phyloP scores from a whole-genome alignment of 768 basidiomycete species.

The Tricholomella constricta region DNA sequence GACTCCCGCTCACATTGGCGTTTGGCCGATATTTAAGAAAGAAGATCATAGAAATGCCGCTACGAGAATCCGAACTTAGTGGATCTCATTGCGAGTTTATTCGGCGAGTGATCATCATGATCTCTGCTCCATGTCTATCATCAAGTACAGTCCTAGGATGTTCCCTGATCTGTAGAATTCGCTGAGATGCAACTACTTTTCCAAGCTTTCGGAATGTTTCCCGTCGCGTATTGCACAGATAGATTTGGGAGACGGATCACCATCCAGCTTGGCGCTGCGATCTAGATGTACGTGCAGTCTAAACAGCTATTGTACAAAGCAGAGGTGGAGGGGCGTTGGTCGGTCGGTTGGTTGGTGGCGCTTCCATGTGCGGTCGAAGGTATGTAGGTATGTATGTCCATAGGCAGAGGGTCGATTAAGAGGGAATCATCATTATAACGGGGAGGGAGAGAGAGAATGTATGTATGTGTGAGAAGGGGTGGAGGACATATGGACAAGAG shows the following conservation, averaged over 20 bases:
- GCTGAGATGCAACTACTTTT: background rate
- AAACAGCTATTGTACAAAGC: too few relatives aligned
- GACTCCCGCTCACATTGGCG: too few relatives aligned
- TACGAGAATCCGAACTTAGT: constrained; percentile 36
- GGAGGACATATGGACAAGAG: too few relatives aligned
- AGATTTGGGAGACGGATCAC: constrained; percentile 38
- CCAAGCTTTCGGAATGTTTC: constrained; percentile 45
- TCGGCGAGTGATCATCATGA: constrained; percentile 27
- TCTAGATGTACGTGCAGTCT: constrained; percentile 43
- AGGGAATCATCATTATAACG: too few relatives aligned
- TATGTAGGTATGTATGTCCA: too few relatives aligned
- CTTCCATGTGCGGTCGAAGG: too few relatives aligned
- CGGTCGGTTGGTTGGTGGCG: too few relatives aligned
- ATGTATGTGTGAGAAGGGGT: too few relatives aligned
- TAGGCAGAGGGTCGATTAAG: too few relatives aligned
- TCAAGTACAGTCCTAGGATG: constrained; percentile 38
- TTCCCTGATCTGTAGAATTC: constrained; percentile 16
- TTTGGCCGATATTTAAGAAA: constrained; percentile 2
- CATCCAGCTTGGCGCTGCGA: constrained; percentile 40
- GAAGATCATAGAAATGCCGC: too few relatives aligned
- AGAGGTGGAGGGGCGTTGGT: too few relatives aligned
- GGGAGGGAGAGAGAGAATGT: too few relatives aligned
- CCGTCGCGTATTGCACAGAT: constrained; percentile 43
- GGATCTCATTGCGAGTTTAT: constrained; percentile 44
- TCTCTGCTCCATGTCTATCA: background rate